phyloP scores from a whole-genome alignment of 1,139 yeast genomes.

The Blastobotrys raffinosifermentans region DNA sequence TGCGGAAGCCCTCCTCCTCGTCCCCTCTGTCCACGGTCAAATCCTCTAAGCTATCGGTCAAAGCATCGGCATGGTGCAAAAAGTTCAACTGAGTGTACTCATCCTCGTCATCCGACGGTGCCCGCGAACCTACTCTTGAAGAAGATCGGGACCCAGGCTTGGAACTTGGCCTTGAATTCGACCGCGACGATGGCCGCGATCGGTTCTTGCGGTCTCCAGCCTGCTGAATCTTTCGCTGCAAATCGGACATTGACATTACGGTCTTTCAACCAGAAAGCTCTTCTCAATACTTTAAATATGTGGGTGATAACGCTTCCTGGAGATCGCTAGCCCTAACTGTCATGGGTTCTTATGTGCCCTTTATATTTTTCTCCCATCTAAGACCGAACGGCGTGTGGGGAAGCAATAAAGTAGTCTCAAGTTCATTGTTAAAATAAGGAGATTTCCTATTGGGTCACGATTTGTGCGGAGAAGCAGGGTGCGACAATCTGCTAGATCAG shows the following conservation, averaged over 20 bases:
- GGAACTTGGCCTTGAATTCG: slow-evolving; percentile 8
- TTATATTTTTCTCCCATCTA: too few species aligned
- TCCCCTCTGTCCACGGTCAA: slow-evolving; percentile 12
- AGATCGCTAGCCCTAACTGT: too few species aligned
- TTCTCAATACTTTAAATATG: too few species aligned
- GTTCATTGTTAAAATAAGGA: too few species aligned
- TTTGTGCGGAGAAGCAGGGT: too few species aligned
- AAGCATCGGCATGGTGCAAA: slow-evolving; percentile 19
- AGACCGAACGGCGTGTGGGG: too few species aligned
- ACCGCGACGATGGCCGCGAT: slow-evolving; percentile 13
- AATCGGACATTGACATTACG: slow-evolving; percentile 16
- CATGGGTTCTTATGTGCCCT: too few species aligned
- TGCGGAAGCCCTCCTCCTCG: slow-evolving; percentile 9
- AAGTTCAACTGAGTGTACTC: slow-evolving; percentile 22
- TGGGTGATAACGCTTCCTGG: too few species aligned
- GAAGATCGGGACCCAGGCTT: slow-evolving; percentile 19
- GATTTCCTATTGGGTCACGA: too few species aligned
- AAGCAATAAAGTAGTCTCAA: too few species aligned
- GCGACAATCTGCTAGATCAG: too few species aligned
- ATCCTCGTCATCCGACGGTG: slow-evolving; percentile 21
- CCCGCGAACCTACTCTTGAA: slow-evolving; percentile 16
- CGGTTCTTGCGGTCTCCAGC: slow-evolving; percentile 11
- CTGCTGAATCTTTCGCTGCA: slow-evolving; percentile 19
- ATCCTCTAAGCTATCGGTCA: slow-evolving; percentile 19
- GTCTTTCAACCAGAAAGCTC: too few species aligned